Base-by-base conservation (phyloP, 306 rosid genomes). In the Quercus parvula region DNA sequence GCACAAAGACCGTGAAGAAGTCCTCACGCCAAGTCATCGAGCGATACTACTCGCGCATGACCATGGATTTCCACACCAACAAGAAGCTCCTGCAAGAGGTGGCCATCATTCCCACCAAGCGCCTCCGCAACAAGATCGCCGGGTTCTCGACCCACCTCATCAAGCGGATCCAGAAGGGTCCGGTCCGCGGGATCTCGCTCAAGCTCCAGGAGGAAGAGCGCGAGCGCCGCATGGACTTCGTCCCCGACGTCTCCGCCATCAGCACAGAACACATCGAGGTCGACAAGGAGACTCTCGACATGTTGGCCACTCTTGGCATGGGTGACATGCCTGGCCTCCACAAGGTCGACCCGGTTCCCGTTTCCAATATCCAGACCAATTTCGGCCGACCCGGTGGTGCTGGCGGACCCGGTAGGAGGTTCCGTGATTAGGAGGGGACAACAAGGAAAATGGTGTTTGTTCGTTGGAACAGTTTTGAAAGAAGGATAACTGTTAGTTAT, bases 141-240 rank as follows among this genome's bases (percentile, higher is more conserved):
- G 91, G 92, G 0, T 91, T 91, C 84, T 88, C 95, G 0, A 91
- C 91, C 1, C 95, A 91, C n/a, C 87, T 88, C 6, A 87, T 90
- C 91, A 90, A 88, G 81, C 80, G 94, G 13, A 90, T 90, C 44
- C 91, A 88, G 83, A 91, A 88, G 81, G 95, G 95, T 12, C 85
- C 95, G 0, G 92, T 91, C 6, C 85, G 91, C 4, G 95, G 95
- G 1, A 89, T 91, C 74, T 91, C 95, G 0, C 76, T 91, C n/a
- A 91, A 87, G 85, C 91, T 91, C 7, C 92, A 91, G 75, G 95
- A 91, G 81, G 92, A 91, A 58, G 92, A 91, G 82, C 78, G 91
- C 1, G 91, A 91, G 81, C 87, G 91, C n/a, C 85, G 91, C 58
- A 87, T 91, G 92, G 95, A 91, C 75, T 89, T 82, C 67, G 92